Evolutionary conservation across 1,284 basidiomycete genomes (phyloP), one percentile per base, ranked within the genome.

Genomic region (Spongispora temasekensis): DNA sequence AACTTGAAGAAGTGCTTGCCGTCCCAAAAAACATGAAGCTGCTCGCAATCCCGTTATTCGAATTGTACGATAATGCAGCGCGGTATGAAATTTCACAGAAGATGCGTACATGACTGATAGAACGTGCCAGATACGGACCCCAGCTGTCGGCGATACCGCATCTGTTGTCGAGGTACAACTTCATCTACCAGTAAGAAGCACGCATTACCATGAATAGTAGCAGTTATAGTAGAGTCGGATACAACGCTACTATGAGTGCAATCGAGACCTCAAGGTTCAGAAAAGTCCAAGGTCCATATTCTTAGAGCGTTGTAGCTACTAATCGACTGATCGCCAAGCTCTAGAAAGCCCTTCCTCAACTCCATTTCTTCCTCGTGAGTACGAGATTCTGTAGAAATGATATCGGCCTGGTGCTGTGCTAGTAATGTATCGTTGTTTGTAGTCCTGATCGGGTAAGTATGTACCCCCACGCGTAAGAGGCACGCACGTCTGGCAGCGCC

Each of bases 21-120:
- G 95, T 98, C 2, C 97, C 97, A 0, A 94, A 94, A 78, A 99
- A 99, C 77, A 98, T 98, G 96, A 98, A 98, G 76, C 85, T 98
- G 2, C 88, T 98, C 34, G 94, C 94, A 2, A 95, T 97, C 54
- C 97, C 97, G 0, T 80, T 99, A 32, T 98, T 97, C 71, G 97
- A 99, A 77, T 82, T 98, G 17, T 99, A 98, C 72, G 97, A 98
- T 76, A 98, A 98, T 67, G 93, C 95, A 10, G 94, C 95, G 9
- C 83, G 95, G 81, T 95, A 66, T 48, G 76, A 72, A n/a, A 50
- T 10, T 13, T 42, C 30, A 2, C 7, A 1, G 15, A 48, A 3
- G 23, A n/a, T 37, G 52, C 62, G 50, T 56, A 52, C 51, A 55
- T 51, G 9, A 13, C 34, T 54, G 9, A 32, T 15, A 10, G 40